Evolutionary conservation across 805 yeast genomes (phyloP).

Genomic region (Candida khao-thaluensis): DNA sequence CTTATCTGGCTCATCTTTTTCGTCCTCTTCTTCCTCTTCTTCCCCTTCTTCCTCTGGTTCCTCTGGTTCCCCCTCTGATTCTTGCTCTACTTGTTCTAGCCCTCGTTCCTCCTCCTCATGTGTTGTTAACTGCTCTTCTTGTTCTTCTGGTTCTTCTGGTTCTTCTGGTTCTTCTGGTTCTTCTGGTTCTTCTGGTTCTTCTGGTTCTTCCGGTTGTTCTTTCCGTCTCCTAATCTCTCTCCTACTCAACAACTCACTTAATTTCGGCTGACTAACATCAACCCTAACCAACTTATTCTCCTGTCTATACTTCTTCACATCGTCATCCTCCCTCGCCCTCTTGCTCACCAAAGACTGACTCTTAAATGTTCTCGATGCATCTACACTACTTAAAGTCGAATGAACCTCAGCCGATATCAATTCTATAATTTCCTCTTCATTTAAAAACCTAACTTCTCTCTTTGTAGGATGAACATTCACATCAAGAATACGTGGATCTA

Average conservation of each 20-base stretch:
- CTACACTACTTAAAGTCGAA: conserved; percentile 51
- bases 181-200: conserved; percentile 13
- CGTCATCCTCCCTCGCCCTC: conserved; percentile 17
- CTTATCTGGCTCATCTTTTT: conserved; percentile 3
- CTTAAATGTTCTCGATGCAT: conserved; percentile 65
- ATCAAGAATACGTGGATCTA: conserved; percentile 72
- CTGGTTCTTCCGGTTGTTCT: conserved; percentile 8
- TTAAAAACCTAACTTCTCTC: conserved; percentile 80
- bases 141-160: conserved; percentile 13
- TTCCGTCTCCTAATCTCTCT: background rate
- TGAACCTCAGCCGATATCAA: conserved; percentile 51
- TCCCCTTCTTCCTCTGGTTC: background rate
- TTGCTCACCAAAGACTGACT: conserved; percentile 51
- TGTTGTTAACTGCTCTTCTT: background rate
- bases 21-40: conserved; percentile 11
- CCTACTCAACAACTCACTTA: conserved; percentile 17
- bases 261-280: conserved; percentile 56
- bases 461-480: conserved; percentile 97
- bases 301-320: conserved; percentile 39
- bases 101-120: conserved; percentile 11
- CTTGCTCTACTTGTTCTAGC: conserved; percentile 12
- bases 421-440: conserved; percentile 84
- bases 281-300: conserved; percentile 72
- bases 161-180: conserved; percentile 18
- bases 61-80: conserved; percentile 8